A percentile compares a stretch with the other conserved stretches of the same genome.
These are phyloP conservation scores for Talaromyces sp. DNA, from an alignment of 2,329 filamentous ascomycete species.

Conservation along the genomic window DNA sequence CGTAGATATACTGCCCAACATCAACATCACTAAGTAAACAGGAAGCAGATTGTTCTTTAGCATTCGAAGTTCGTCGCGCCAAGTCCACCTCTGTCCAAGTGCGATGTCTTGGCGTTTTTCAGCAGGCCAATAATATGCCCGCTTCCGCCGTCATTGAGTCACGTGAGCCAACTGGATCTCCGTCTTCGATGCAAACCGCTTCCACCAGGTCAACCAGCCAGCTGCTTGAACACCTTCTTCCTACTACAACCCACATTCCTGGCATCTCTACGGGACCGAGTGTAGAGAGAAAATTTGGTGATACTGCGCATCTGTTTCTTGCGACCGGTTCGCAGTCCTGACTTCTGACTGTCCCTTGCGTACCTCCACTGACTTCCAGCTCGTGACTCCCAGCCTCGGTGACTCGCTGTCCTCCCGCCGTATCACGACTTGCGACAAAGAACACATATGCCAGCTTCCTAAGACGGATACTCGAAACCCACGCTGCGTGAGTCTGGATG, in stretches of 20 bases:
- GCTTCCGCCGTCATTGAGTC: conserved; percentile 20
- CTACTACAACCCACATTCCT: conserved; percentile 11
- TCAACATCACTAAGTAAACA: not conserved
- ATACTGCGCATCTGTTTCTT: conserved; percentile 12
- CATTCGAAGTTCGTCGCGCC: not conserved
- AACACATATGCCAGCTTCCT: not conserved
- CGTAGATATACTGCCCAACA: not conserved
- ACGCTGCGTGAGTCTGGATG: conserved; percentile 6
- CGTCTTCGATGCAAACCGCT: conserved; percentile 42
- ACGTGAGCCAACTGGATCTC: conserved; percentile 32
- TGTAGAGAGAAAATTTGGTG: not conserved
- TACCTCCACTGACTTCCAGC: conserved; percentile 4
- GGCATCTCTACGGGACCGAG: conserved; percentile 8
- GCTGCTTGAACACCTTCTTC: conserved; percentile 26
- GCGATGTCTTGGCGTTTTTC: conserved; percentile 24
- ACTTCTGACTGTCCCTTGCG: conserved; percentile 8
- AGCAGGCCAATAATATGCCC: conserved; percentile 27
- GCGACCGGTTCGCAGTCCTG: conserved; percentile 17
- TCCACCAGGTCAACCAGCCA: conserved; percentile 17
- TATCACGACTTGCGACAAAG: not conserved
- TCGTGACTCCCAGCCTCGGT: not conserved
- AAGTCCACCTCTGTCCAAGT: not conserved
- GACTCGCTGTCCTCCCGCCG: not conserved
- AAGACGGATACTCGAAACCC: not conserved
- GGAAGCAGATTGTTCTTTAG: not conserved